Percentiles rank a stretch among this genome's conserved stretches.
phyloP scores from a whole-genome alignment of 495 filamentous ascomycete genomes.

The Penicillium subrubescens region DNA sequence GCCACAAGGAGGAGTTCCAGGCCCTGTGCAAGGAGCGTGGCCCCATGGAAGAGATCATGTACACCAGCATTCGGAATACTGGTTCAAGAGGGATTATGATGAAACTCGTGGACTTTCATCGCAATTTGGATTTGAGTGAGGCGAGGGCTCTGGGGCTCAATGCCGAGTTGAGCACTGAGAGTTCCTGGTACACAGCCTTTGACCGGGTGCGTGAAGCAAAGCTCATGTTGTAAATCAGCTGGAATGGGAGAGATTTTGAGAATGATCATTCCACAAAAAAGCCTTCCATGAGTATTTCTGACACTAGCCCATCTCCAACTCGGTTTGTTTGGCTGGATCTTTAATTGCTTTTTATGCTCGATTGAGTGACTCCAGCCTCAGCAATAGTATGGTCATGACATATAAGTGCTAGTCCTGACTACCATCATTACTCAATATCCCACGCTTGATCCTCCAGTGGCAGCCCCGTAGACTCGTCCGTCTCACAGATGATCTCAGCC shows the following conservation, averaged over 20 bases:
- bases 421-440: conserved; percentile 10
- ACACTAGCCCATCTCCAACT: too few relatives aligned
- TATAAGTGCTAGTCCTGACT: not conserved
- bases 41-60: conserved; percentile 9
- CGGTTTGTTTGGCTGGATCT: not conserved
- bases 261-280: too few relatives aligned
- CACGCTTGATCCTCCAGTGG: conserved; percentile 8
- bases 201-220: conserved; percentile 10
- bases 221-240: conserved; percentile 1
- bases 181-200: conserved; percentile 14
- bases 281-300: too few relatives aligned
- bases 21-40: not conserved
- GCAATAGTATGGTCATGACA: not conserved
- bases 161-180: not conserved
- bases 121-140: conserved; percentile 6
- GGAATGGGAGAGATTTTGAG: not conserved
- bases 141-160: conserved; percentile 1
- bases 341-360: too few relatives aligned
- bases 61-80: conserved; percentile 6
- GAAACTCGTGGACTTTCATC: conserved; percentile 13
- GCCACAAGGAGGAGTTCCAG: conserved; percentile 5
- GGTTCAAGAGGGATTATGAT: not conserved
- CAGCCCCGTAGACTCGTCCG: not conserved
- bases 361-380: not conserved
- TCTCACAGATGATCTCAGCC: conserved; percentile 18